phyloP scores from a whole-genome alignment of 2,329 filamentous ascomycete species.

The Cordyceps cateniannulata region DNA sequence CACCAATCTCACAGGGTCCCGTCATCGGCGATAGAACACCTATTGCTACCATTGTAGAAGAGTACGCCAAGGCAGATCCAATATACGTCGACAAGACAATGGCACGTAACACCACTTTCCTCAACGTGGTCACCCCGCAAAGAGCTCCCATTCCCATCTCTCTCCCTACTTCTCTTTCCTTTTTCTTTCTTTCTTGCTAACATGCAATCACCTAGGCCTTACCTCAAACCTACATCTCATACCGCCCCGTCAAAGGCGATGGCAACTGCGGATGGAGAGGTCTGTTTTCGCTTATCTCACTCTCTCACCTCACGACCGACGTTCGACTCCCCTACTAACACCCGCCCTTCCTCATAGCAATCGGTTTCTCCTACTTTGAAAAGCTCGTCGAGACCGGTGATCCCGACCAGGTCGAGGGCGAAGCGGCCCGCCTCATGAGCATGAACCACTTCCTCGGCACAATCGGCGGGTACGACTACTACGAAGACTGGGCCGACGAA shows the following conservation, averaged over 20 bases:
- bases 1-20: slow-evolving; percentile 58
- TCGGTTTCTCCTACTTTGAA: slow-evolving; percentile 92
- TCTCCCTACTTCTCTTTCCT: not conserved
- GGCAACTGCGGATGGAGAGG: slow-evolving; percentile 98
- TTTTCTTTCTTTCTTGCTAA: slow-evolving; percentile 7
- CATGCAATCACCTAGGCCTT: slow-evolving; percentile 51
- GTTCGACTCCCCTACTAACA: not conserved
- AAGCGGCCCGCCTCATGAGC: slow-evolving; percentile 64
- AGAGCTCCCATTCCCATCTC: not conserved
- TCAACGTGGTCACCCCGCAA: not conserved
- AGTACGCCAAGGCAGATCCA: slow-evolving; percentile 84
- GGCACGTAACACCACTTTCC: slow-evolving; percentile 45
- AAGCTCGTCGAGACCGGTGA: slow-evolving; percentile 65
- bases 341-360: slow-evolving; percentile 48
- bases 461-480: slow-evolving; percentile 63
- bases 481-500: slow-evolving; percentile 78
- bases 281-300: slow-evolving; percentile 41
- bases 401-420: slow-evolving; percentile 57
- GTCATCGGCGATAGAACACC: slow-evolving; percentile 73
- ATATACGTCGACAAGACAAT: slow-evolving; percentile 81
- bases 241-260: slow-evolving; percentile 82
- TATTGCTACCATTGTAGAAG: slow-evolving; percentile 69
- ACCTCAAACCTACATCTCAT: slow-evolving; percentile 77
- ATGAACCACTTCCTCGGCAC: slow-evolving; percentile 65
- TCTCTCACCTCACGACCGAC: not conserved